phyloP scores from a whole-genome alignment of 148 eudicot species.

The Fagopyrum esculentum region DNA sequence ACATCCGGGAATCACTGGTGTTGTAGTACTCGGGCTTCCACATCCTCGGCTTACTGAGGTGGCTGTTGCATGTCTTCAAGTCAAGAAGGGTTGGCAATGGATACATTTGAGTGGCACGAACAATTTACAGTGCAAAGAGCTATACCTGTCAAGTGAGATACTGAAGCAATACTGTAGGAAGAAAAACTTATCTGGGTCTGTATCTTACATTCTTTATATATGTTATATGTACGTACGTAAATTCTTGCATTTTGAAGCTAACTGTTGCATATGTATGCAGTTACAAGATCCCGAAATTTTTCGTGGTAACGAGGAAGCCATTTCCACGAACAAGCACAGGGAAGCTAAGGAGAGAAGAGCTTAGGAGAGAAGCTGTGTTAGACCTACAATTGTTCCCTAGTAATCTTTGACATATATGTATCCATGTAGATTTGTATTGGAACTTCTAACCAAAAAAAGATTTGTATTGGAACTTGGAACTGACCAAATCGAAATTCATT shows the following conservation, averaged over 20 bases:
- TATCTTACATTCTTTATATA: no score
- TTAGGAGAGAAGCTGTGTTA: constrained; percentile 41
- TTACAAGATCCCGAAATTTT: constrained; percentile 65
- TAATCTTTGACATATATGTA: constrained; percentile 24
- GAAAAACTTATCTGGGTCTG: constrained; percentile 51
- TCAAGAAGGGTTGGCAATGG: constrained; percentile 63
- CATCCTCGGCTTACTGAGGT: constrained; percentile 61
- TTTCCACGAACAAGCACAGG: constrained; percentile 76
- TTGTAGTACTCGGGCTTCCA: constrained; percentile 61
- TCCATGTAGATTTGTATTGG: no score
- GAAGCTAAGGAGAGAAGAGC: constrained; percentile 61
- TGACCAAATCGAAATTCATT: no score
- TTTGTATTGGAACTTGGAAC: no score
- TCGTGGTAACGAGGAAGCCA: constrained; percentile 51
- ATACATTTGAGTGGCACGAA: constrained; percentile 20
- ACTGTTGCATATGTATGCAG: constrained; percentile 30
- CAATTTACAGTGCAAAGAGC: constrained; percentile 11
- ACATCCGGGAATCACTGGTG: constrained; percentile 66
- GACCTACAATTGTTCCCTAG: constrained; percentile 31
- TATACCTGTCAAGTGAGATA: constrained; percentile 33
- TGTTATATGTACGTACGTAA: neutral
- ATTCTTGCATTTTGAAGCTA: neutral
- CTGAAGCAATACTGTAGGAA: constrained; percentile 52
- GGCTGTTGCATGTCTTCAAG: constrained; percentile 59
- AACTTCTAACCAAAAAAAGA: no score